Evolutionary conservation across 1,284 basidiomycete species (phyloP).

Genomic region (Fomitopsis betulina): DNA sequence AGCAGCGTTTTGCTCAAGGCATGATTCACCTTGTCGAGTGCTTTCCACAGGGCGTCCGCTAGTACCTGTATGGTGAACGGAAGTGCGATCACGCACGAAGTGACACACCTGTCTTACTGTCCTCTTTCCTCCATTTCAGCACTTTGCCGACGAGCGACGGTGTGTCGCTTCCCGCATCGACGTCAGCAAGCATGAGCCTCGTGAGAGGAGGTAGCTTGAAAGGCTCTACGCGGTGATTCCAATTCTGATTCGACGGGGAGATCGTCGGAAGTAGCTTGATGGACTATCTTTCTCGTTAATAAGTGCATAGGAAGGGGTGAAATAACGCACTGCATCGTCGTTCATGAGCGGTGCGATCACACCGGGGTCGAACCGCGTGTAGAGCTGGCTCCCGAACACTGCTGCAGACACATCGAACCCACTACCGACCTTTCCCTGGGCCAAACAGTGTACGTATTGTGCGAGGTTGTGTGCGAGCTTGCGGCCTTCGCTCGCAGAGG

Average conservation of each 20-base stretch:
- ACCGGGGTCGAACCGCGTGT: slow-evolving; percentile 82
- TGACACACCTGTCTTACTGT: slow-evolving; percentile 49
- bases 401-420: slow-evolving; percentile 97
- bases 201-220: slow-evolving; percentile 81
- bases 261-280: slow-evolving; percentile 41
- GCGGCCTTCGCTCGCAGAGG: slow-evolving; percentile 38
- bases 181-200: slow-evolving; percentile 85
- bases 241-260: slow-evolving; percentile 55
- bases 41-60: slow-evolving; percentile 72
- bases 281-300: slow-evolving; percentile 1
- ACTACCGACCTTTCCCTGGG: slow-evolving; percentile 97
- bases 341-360: slow-evolving; percentile 71
- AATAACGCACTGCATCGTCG: slow-evolving; percentile 29
- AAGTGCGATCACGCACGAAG: neutral
- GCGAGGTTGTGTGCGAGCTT: slow-evolving; percentile 87
- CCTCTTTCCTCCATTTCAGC: slow-evolving; percentile 76
- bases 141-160: slow-evolving; percentile 90
- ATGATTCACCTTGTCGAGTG: slow-evolving; percentile 59
- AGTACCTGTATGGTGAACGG: slow-evolving; percentile 7
- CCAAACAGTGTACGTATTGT: slow-evolving; percentile 93
- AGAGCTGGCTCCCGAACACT: slow-evolving; percentile 92
- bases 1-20: slow-evolving; percentile 49
- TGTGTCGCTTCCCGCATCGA: slow-evolving; percentile 91
- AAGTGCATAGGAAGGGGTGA: neutral
- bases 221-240: slow-evolving; percentile 63